Evolutionary conservation across 352 stramenopile species (phyloP).

Genomic region (Pythium oligandrum): DNA sequence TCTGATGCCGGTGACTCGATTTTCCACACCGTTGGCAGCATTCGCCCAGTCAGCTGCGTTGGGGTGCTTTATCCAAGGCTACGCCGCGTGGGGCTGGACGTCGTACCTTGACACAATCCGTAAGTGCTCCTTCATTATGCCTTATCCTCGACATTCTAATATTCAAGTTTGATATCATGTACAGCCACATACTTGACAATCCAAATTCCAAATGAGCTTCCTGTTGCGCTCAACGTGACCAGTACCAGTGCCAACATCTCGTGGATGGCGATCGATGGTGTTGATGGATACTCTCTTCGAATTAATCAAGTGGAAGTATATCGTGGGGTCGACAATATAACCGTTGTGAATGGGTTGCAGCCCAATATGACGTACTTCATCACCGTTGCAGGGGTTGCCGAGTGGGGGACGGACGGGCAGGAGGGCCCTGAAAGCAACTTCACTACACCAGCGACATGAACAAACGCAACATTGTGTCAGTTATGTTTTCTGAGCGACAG

Average conservation of each 20-base stretch:
- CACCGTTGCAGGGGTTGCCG: constrained; percentile 55
- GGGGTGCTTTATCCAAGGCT: constrained; percentile 68
- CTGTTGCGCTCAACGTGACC: constrained; percentile 43
- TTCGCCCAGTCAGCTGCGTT: constrained; percentile 47
- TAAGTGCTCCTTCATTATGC: constrained; percentile 22
- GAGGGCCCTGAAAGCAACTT: constrained; percentile 62
- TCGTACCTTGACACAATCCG: constrained; percentile 60
- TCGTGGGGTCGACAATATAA: constrained; percentile 37
- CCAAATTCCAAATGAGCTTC: constrained; percentile 19
- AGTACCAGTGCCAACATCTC: constrained; percentile 26
- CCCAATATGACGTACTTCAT: constrained; percentile 75
- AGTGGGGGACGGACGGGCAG: constrained; percentile 54
- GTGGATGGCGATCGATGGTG: constrained; percentile 41
- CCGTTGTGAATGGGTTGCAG: constrained; percentile 34
- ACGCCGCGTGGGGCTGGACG: constrained; percentile 67
- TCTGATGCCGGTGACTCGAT: constrained; percentile 66
- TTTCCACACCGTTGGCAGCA: constrained; percentile 47
- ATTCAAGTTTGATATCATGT: constrained; percentile 4
- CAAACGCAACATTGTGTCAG: too few relatives aligned
- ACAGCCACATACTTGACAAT: constrained; percentile 69
- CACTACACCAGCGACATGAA: constrained; percentile 28
- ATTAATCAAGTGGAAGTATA: constrained; percentile 78
- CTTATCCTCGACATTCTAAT: neutral
- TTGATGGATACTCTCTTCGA: constrained; percentile 66
- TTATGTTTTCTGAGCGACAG: too few relatives aligned